Percentiles rank a stretch among this genome's conserved stretches.
Evolutionary conservation across 202 grass and related monocot genomes (phyloP).

Genomic region (Carex sylvatica): DNA sequence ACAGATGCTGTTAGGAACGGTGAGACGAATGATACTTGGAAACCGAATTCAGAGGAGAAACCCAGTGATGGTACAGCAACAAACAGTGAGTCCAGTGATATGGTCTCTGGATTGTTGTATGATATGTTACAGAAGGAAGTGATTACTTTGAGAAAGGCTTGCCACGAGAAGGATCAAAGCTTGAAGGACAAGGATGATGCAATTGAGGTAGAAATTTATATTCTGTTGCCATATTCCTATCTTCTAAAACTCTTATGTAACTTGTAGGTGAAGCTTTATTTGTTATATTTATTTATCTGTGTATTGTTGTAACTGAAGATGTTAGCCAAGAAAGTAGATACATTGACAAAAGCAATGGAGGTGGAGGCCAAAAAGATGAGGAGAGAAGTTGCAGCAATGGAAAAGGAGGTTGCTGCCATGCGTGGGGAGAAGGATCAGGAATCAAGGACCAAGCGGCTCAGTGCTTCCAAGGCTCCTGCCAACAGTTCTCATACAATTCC

Average conservation of each 20-base stretch:
- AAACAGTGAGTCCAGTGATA: constrained; percentile 51
- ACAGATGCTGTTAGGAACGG: constrained; percentile 50
- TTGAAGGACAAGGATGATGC: constrained; percentile 99
- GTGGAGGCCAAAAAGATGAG: constrained; percentile 98
- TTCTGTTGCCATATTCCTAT: neutral
- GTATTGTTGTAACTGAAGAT: constrained; percentile 50
- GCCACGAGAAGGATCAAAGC: constrained; percentile 89
- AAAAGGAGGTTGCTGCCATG: constrained; percentile 90
- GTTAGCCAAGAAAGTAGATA: constrained; percentile 97
- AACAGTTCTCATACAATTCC: constrained; percentile 50
- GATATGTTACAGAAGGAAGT: constrained; percentile 98
- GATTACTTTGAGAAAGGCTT: constrained; percentile 75
- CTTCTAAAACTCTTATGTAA: constrained; percentile 4
- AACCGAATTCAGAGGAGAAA: constrained; percentile 57
- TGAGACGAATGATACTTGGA: constrained; percentile 49
- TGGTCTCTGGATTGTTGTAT: constrained; percentile 85
- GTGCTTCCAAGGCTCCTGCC: constrained; percentile 56
- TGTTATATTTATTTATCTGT: constrained; percentile 16
- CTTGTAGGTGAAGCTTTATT: constrained; percentile 14
- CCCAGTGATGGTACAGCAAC: constrained; percentile 33
- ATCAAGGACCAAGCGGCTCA: constrained; percentile 53
- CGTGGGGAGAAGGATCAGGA: constrained; percentile 86
- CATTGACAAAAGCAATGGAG: constrained; percentile 94
- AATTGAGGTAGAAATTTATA: constrained; percentile 64
- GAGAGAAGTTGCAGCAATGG: constrained; percentile 86